Base-by-base conservation (phyloP, 140 eudicot genomes). In the Oenanthe javanica region DNA sequence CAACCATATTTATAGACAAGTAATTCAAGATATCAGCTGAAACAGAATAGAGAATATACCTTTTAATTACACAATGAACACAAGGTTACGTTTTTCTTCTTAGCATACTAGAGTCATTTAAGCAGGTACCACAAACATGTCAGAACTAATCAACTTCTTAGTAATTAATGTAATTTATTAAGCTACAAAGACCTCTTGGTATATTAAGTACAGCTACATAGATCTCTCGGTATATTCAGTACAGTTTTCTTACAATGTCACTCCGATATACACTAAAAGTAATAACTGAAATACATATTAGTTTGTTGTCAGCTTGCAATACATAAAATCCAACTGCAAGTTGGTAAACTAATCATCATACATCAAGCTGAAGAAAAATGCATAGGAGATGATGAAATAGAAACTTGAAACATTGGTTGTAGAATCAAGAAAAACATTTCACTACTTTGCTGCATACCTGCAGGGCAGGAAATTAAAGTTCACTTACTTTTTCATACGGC, bases 401-500 rank as follows among this genome's bases (percentile, higher is more conserved):
- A 57, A 19, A 57, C 27, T 18, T 54, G n/a, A 4, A 54, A 54
- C 18, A 19, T 5, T 6, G 6, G 6, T 18, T 16, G 23, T 55
- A 19, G 3, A 55, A 55, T 18, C 64, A 18, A 55, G 64, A 55
- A 55, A 55, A 16, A 55, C 2, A 6, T 57, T 19, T 57, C 64
- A 57, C 19, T 19, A 21, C 12, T 57, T 57, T 19, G 27, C 61
- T 57, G 66, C 25, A 16, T 19, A 57, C 3, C 27, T 6, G 27
- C 25, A 57, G 11, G 23, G 11, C 10, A 55, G 66, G 25, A 57
- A 57, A 57, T 57, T 23, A 57, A 8, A 57, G 67, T 13, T 59
- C 52, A 81, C 95, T 86, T 73, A 90, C 95, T 84, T 90, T 59
- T 81, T 81, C 96, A 90, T 90, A 10, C 96, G 91, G 59, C 96